Evolutionary conservation across 2,329 filamentous ascomycete genomes (phyloP).

Genomic region (Rasamsonia emersonii): DNA sequence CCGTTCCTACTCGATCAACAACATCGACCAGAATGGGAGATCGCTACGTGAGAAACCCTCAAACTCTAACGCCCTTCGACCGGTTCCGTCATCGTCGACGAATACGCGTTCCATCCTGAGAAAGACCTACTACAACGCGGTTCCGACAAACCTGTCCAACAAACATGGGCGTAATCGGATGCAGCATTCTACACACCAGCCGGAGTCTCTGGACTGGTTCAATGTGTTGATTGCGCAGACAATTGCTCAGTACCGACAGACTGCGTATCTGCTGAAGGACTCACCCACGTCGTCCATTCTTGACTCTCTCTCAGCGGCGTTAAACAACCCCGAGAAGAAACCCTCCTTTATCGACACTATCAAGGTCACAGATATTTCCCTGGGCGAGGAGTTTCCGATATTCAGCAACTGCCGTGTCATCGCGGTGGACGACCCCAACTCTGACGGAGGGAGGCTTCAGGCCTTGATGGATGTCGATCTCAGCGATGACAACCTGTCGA

Average conservation of each 20-base stretch:
- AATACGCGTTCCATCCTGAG: conserved; percentile 69
- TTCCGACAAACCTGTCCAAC: conserved; percentile 30
- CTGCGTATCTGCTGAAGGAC: conserved; percentile 77
- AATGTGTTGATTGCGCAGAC: conserved; percentile 95
- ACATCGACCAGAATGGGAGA: conserved; percentile 30
- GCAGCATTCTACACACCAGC: conserved; percentile 70
- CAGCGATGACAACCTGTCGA: conserved; percentile 81
- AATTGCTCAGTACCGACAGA: conserved; percentile 86
- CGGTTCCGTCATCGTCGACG: conserved; percentile 71
- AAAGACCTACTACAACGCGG: conserved; percentile 88
- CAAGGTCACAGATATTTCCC: conserved; percentile 80
- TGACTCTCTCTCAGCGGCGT: conserved; percentile 68
- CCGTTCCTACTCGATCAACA: conserved; percentile 57
- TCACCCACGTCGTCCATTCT: conserved; percentile 55
- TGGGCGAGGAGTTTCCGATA: conserved; percentile 96
- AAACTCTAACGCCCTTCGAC: conserved; percentile 63
- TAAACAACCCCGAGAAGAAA: conserved; percentile 79
- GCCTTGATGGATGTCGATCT: conserved; percentile 95
- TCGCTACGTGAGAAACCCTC: conserved; percentile 38
- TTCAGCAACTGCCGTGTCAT: conserved; percentile 98
- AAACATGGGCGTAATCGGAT: conserved; percentile 35
- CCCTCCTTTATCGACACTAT: conserved; percentile 93
- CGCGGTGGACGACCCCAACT: conserved; percentile 54
- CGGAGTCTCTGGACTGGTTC: conserved; percentile 97
- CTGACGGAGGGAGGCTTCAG: conserved; percentile 69